Base-by-base conservation (phyloP, 1,139 yeast species). In the Ogataea hybrid region DNA sequence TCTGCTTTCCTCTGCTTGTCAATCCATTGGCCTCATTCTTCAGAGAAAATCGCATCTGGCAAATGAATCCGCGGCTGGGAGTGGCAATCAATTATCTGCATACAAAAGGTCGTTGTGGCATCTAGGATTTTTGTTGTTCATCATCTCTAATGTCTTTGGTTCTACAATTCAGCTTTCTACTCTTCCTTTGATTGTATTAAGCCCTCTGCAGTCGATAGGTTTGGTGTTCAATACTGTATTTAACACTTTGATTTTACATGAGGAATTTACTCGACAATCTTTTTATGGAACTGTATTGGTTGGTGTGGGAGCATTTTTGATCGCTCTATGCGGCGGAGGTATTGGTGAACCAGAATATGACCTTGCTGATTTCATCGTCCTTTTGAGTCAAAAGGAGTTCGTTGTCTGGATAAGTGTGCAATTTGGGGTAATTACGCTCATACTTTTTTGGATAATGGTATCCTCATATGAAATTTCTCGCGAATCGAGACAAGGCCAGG, bases 21-120 rank as follows among this genome's bases (percentile, higher is more conserved):
- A 88, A 63, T 83, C 95, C 3, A 67, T 87, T 14, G 96, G 96
- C 1, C 75, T 87, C 32, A 85, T 95, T 1, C 69, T 88, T 33
- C 96, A 89, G 61, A 71, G 96, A 45, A 84, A 83, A 57, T 83
- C 96, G 2, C 94, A 86, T 57, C 62, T 80, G 25, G 58, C 75
- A 31, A 65, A 64, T 29, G 66, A 58, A 38, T 39, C 49, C 42
- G 53, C 47, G 11, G 57, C 63, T 41, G 16, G 29, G 32, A 23
- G 25, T 20, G 52, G 37, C 15, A 16, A 32, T 3, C 18, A 34
- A 2, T 3, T 39, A 4, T 71, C 77, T 82, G n/a, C n/a, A n/a
- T n/a, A n/a, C n/a, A n/a, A n/a, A n/a, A n/a, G n/a, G n/a, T n/a
- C n/a, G n/a, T n/a, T n/a, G n/a, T n/a, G n/a, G n/a, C n/a, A n/a